Base-by-base conservation (phyloP, 2,329 filamentous ascomycete genomes). In the Mariannaea sp. region DNA sequence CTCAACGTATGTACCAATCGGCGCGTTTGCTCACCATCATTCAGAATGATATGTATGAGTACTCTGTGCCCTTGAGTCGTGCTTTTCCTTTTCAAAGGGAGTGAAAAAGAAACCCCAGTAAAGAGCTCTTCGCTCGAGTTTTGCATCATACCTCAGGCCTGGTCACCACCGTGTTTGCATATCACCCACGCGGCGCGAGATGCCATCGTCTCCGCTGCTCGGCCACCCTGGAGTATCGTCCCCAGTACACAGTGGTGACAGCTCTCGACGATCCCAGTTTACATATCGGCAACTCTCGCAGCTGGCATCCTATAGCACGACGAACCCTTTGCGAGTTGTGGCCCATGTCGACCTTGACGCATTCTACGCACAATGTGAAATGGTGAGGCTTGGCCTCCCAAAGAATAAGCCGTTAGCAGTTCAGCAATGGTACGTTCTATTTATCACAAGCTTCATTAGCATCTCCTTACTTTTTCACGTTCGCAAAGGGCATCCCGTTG, bases 361-460 rank as follows among this genome's bases (percentile, higher is more conserved):
- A 32, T 99, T 99, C 74, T 99, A 99, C 71, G 89, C 89, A 3
- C 94, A 99, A 77, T 97, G 92, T 69, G 94, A 99, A 74, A 95
- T 92, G 82, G 86, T 96, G 8, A 85, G 94, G 7, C 80, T 97
- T 38, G 86, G 86, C 10, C 77, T 89, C 9, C 77, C 87, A 12
- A 86, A 90, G 56, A 83, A 91, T 52, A 82, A 86, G 60, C 94
- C 94, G 8, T 81, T 99, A 19, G 94, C 92, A 1, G 94, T 99
- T 16, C 92, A 95, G 69, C 93, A 97, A 78, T 97, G 90, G 89
- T 87, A 75, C 58, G 72, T 62, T 32, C 19, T 49, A 10, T 33
- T 27, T 13, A 12, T 30, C 26, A 10, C 13, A n/a, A 32, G 29
- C 22, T 32, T 32, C 10, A 32, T 32, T 12, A 8, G 29, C 5